These are phyloP conservation scores for Aspergillus leporis DNA, from an alignment of 495 filamentous ascomycete species.

Conservation along the genomic window DNA sequence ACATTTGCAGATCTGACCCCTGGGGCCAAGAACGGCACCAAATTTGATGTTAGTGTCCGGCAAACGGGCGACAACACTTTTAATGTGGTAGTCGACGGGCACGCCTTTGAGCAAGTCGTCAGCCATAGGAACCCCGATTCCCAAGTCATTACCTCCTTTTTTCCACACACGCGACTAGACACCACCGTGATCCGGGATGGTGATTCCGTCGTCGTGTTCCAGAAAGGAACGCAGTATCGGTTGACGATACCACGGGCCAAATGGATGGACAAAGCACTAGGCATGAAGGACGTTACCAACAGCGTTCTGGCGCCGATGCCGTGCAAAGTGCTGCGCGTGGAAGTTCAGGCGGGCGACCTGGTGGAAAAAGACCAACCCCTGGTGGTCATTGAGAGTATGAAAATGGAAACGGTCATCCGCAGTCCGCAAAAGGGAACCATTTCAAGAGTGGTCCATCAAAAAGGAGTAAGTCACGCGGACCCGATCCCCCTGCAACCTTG, in stretches of 20 bases:
- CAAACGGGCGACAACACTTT: slow-evolving; percentile 65
- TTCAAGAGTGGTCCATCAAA: slow-evolving; percentile 77
- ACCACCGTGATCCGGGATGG: slow-evolving; percentile 73
- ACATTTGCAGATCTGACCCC: slow-evolving; percentile 48
- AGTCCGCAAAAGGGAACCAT: slow-evolving; percentile 82
- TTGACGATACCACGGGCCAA: slow-evolving; percentile 64
- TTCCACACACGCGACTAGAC: slow-evolving; percentile 76
- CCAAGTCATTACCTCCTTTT: slow-evolving; percentile 55
- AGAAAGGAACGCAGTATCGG: slow-evolving; percentile 75
- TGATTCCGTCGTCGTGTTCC: slow-evolving; percentile 76
- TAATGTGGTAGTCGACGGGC: slow-evolving; percentile 61
- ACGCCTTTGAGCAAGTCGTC: slow-evolving; percentile 44
- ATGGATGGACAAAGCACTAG: slow-evolving; percentile 86
- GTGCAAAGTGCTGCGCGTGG: slow-evolving; percentile 85
- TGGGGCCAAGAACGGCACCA: slow-evolving; percentile 30
- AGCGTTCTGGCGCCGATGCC: slow-evolving; percentile 93
- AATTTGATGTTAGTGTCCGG: slow-evolving; percentile 64
- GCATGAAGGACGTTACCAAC: slow-evolving; percentile 75
- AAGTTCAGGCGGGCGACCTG: slow-evolving; percentile 74
- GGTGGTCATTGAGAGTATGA: slow-evolving; percentile 99
- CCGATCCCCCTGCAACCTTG: slow-evolving; percentile 6
- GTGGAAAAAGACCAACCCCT: slow-evolving; percentile 86
- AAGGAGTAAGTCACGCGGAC: slow-evolving; percentile 68
- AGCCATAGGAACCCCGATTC: slow-evolving; percentile 41
- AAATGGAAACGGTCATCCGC: slow-evolving; percentile 98